Percentiles rank a stretch among this genome's conserved stretches.
Evolutionary conservation across 345 rosid genomes (phyloP).

Genomic region (Brassica juncea): DNA sequence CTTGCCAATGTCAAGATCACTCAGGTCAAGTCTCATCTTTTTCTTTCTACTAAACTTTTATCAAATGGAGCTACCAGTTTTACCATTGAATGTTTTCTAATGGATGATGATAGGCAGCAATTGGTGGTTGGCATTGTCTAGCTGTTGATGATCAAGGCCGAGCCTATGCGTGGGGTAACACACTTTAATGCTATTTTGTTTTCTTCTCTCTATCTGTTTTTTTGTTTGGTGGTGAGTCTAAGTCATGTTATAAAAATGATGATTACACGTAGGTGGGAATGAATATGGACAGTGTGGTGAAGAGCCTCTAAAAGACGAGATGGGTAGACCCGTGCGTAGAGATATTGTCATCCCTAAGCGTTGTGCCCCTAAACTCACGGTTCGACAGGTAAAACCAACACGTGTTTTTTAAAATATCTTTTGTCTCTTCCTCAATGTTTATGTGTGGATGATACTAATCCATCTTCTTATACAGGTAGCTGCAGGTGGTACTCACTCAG

Average conservation of each 20-base stretch:
- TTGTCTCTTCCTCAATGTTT: conserved; percentile 21
- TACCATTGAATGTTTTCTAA: conserved; percentile 12
- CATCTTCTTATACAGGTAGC: conserved; percentile 61
- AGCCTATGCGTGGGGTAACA: conserved; percentile 90
- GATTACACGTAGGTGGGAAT: conserved; percentile 67
- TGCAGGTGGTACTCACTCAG: conserved; percentile 99
- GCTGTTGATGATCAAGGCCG: conserved; percentile 98
- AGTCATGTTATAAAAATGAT: not conserved
- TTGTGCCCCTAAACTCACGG: conserved; percentile 61
- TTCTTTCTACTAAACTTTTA: not conserved
- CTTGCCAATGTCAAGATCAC: conserved; percentile 74
- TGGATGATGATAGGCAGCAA: conserved; percentile 71
- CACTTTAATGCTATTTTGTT: not conserved
- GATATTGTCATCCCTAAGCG: conserved; percentile 89
- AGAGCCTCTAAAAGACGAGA: conserved; percentile 86
- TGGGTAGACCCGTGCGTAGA: conserved; percentile 74
- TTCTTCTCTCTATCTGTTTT: not conserved
- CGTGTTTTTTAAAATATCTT: not conserved
- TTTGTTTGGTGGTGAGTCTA: not conserved
- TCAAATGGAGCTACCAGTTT: not conserved
- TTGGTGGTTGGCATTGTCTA: conserved; percentile 99
- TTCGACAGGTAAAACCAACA: conserved; percentile 62
- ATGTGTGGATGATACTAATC: not conserved
- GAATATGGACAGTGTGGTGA: conserved; percentile 99
- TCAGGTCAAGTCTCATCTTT: conserved; percentile 55